phyloP scores from a whole-genome alignment of 2,329 filamentous ascomycete species.

The Magnaporthiopsis poae region DNA sequence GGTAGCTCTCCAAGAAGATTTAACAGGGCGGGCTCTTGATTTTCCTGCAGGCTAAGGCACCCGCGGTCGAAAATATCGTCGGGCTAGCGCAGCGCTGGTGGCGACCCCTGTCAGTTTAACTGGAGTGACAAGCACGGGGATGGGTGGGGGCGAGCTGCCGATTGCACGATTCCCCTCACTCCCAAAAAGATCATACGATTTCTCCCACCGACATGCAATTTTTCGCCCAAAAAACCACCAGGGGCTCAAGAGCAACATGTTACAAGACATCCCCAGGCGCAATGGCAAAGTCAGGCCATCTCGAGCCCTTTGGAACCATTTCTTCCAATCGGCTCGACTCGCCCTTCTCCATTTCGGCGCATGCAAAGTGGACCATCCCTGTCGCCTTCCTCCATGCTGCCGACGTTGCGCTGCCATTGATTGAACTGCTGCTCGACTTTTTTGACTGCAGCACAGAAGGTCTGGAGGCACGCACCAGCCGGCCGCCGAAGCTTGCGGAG shows the following conservation, averaged over 20 bases:
- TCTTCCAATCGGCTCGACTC: constrained; percentile 7
- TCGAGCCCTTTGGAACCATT: constrained; percentile 4
- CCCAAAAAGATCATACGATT: constrained; percentile 8
- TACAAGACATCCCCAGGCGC: constrained; percentile 8
- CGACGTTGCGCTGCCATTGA: not conserved
- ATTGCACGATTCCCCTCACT: constrained; percentile 9
- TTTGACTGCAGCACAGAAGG: not conserved
- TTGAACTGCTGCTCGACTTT: not conserved
- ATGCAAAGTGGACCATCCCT: constrained; percentile 1
- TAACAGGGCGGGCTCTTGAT: not conserved
- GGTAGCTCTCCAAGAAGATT: too few relatives aligned
- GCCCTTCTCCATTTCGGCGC: constrained; percentile 1
- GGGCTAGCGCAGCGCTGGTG: not conserved
- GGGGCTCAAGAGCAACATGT: constrained; percentile 8
- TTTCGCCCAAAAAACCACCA: constrained; percentile 6
- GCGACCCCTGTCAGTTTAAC: not conserved
- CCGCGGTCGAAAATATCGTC: not conserved
- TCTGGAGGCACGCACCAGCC: not conserved
- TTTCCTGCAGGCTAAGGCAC: not conserved
- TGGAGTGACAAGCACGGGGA: not conserved
- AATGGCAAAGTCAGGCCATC: constrained; percentile 11
- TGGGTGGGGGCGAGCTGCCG: constrained; percentile 1
- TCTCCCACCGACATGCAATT: constrained; percentile 7
- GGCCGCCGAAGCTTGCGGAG: not conserved
- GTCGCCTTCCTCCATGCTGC: not conserved